Conservation (phyloP, 2,329 filamentous ascomycete species). For the Sporothrix sp. region DNA sequence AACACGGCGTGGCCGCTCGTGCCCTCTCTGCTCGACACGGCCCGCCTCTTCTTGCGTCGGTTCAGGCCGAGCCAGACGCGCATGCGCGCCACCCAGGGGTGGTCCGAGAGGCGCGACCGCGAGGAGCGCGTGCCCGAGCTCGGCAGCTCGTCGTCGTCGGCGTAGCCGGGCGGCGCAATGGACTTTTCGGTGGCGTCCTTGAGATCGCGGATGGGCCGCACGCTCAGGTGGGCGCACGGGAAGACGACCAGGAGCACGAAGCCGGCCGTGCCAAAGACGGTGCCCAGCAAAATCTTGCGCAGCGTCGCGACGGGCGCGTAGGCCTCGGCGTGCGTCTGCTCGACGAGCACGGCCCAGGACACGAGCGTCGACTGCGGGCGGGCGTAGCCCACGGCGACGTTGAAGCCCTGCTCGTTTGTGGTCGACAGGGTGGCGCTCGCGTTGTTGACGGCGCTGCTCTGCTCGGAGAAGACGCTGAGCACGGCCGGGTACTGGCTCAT, state of each 20-base stretch:
- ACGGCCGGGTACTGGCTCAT: constrained; percentile 55
- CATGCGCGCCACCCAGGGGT: constrained; percentile 28
- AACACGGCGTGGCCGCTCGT: constrained; percentile 50
- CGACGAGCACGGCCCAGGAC: constrained; percentile 75
- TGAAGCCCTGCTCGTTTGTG: constrained; percentile 57
- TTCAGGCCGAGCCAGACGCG: constrained; percentile 23
- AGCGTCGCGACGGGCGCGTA: constrained; percentile 65
- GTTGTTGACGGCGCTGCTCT: constrained; percentile 47
- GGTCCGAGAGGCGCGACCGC: constrained; percentile 35
- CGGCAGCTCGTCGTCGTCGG: constrained; percentile 40
- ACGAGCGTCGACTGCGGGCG: constrained; percentile 57
- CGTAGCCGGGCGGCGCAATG: constrained; percentile 54
- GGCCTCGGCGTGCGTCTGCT: constrained; percentile 65
- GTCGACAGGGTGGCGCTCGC: constrained; percentile 60
- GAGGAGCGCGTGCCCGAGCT: constrained; percentile 33
- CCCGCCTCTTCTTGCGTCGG: constrained; percentile 23
- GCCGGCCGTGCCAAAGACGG: constrained; percentile 74
- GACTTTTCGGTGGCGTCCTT: constrained; percentile 67
- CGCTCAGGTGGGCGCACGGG: constrained; percentile 72
- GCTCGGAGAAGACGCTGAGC: constrained; percentile 46
- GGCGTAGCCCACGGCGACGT: constrained; percentile 73
- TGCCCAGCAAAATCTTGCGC: constrained; percentile 71
- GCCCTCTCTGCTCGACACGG: constrained; percentile 24
- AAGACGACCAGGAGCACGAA: constrained; percentile 62
- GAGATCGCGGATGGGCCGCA: constrained; percentile 67